Percentiles rank a stretch among this genome's conserved stretches.
phyloP scores from a whole-genome alignment of 2,329 filamentous ascomycete species.

The Atkinsonella hypoxylon region DNA sequence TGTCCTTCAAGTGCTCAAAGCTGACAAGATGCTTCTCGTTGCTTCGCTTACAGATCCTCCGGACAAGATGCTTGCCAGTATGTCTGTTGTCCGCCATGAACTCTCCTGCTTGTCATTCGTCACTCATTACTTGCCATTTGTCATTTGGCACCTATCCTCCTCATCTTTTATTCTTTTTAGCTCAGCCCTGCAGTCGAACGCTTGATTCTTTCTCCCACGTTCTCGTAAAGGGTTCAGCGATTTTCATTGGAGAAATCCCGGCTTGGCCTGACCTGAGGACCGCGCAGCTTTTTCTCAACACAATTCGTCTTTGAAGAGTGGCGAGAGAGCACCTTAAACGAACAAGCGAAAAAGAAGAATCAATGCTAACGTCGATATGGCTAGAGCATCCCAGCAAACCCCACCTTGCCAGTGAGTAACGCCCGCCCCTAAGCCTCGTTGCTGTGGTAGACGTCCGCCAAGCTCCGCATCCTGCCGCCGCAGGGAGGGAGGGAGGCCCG shows the following conservation, averaged over 20 bases:
- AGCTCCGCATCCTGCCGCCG: neutral
- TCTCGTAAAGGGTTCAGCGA: too few relatives aligned
- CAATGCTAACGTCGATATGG: conserved; percentile 10
- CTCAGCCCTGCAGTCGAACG: too few relatives aligned
- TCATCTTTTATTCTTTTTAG: too few relatives aligned
- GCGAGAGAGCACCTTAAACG: too few relatives aligned
- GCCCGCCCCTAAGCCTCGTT: neutral
- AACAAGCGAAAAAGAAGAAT: neutral
- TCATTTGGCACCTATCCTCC: neutral
- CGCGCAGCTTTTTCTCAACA: too few relatives aligned
- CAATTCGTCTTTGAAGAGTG: neutral
- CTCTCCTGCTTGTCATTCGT: neutral
- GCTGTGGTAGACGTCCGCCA: neutral
- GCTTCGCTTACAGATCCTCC: conserved; percentile 39
- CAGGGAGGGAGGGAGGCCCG: neutral
- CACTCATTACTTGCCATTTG: neutral
- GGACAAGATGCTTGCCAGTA: conserved; percentile 56
- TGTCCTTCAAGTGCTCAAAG: neutral
- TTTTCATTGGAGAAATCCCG: too few relatives aligned
- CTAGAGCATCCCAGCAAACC: conserved; percentile 59
- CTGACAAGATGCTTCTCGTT: conserved; percentile 1
- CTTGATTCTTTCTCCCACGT: too few relatives aligned
- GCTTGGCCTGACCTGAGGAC: too few relatives aligned
- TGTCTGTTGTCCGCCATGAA: conserved; percentile 16
- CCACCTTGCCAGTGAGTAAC: conserved; percentile 48